Evolutionary conservation across 1,139 yeast genomes (phyloP), one percentile per base, ranked within the genome.

Genomic region (Yamadazyma blattariae): DNA sequence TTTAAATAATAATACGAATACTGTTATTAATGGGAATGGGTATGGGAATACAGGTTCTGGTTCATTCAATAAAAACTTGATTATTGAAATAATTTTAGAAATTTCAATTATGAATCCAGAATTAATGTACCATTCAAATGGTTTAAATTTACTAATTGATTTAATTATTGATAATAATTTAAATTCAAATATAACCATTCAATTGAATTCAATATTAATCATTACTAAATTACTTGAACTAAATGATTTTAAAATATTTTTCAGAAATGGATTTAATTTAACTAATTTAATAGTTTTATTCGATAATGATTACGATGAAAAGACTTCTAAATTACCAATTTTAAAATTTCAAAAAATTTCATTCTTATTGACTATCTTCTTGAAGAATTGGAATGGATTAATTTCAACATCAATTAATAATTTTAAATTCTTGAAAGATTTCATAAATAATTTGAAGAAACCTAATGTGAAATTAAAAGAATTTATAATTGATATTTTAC

Each of bases 301-400:
- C 48, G 59, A 65, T 10, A 51, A 50, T 26, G 50, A 42, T 20
- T 30, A 15, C 16, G 23, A 20, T 13, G 25, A 32, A 3, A 8
- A 9, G 19, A 17, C 19, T 23, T 20, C 23, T 21, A 39, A 35
- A 32, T 27, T 42, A 24, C 44, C 44, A 10, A 13, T 33, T 9
- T 38, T 40, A 21, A 76, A 70, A 45, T 59, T 87, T 22, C 83
- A 82, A 40, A 74, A 73, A 43, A 64, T 79, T n/a, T 77, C 92
- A 0, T 70, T 75, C 31, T 66, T 87, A 10, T 57, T 90, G 3
- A 64, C 86, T 0, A 57, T 74, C 3, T 59, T 87, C 20, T 59
- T 92, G 34, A 83, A 86, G 42, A 74, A 79, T 31, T 84, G 94
- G 79, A 72, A 85, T 14, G 98, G 98, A 0, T 54, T 89, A 10